Evolutionary conservation across 2,329 filamentous ascomycete species (phyloP), one percentile per base, ranked within the genome.

Genomic region (Blumeria graminis): DNA sequence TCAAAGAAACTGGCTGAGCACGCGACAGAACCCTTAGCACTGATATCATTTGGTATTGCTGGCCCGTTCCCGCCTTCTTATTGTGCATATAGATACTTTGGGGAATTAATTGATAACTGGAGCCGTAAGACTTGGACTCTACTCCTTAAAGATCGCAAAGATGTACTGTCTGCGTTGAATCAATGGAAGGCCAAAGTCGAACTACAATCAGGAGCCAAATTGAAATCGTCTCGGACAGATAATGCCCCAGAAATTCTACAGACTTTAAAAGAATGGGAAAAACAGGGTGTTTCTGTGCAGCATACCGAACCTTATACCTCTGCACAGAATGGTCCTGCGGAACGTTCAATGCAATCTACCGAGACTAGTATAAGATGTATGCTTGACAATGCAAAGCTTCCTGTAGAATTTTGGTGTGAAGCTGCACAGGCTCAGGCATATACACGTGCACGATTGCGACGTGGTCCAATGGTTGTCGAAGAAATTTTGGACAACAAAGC

Each of bases 381-480:
- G 50, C 50, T 53, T n/a, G 50, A 53, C 4, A 28, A 53, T 36
- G 50, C 50, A 53, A 53, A 53, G 33, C 50, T 53, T 53, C 50
- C 50, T 7, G 50, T 53, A 7, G 50, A 53, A 53, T 35, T 53
- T 22, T 53, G 33, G 50, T 53, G 50, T 16, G 50, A 53, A 53
- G 50, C 50, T 9, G 33, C 50, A 16, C 50, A 53, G 18, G 50
- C 50, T 10, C 50, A 53, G 34, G 28, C 50, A 53, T 53, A 53
- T 53, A 53, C 33, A 53, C 50, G 50, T 16, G 50, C 50, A 35
- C 33, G 28, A 35, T 35, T 53, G 50, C 50, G 28, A 7, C 50
- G 50, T 53, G 50, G 50, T 14, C 50, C 50, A 53, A 38, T 53
- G 9, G n/a, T 53, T 35, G 7, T 35, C 1, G 50, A 53, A 53